A percentile compares a stretch with the other conserved stretches of the same genome.
Evolutionary conservation across 2,329 filamentous ascomycete genomes (phyloP).

Genomic region (Pyrenophora graminea): DNA sequence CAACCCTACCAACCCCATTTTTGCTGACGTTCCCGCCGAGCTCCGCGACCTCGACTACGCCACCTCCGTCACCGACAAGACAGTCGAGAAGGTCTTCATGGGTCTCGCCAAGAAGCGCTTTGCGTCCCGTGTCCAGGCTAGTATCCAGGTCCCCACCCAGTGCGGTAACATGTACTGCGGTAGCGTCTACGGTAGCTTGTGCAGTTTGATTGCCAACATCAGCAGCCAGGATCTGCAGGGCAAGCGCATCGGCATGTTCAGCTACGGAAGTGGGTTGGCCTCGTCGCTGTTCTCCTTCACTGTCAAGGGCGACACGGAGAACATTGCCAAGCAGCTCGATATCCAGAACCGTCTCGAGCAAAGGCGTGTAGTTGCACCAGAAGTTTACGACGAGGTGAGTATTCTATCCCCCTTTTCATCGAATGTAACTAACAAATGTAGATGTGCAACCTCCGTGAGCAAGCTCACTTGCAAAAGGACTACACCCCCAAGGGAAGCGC

Average conservation of each 20-base stretch:
- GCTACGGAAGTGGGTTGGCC: slow-evolving; percentile 58
- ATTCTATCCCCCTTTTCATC: slow-evolving; percentile 3
- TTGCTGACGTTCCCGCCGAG: slow-evolving; percentile 56
- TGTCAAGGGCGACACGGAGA: slow-evolving; percentile 52
- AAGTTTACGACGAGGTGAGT: slow-evolving; percentile 55
- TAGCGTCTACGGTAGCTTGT: slow-evolving; percentile 56
- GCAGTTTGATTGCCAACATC: slow-evolving; percentile 54
- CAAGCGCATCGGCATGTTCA: slow-evolving; percentile 58
- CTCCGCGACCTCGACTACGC: slow-evolving; percentile 53
- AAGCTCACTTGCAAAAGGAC: slow-evolving; percentile 56
- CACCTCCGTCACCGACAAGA: slow-evolving; percentile 56
- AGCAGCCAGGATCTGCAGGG: slow-evolving; percentile 52
- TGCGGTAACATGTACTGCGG: slow-evolving; percentile 62
- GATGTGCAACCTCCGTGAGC: slow-evolving; percentile 58
- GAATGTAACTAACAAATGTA: slow-evolving; percentile 37
- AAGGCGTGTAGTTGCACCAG: slow-evolving; percentile 52
- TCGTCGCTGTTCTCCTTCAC: slow-evolving; percentile 57
- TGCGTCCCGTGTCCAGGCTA: slow-evolving; percentile 54
- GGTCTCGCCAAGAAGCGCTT: slow-evolving; percentile 58
- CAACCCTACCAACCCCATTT: slow-evolving; percentile 54
- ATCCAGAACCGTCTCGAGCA: slow-evolving; percentile 52
- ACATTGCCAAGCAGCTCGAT: slow-evolving; percentile 54
- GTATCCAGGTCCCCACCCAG: slow-evolving; percentile 56
- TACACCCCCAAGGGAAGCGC: slow-evolving; percentile 52
- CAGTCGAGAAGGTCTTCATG: slow-evolving; percentile 59